A percentile compares a stretch with the other conserved stretches of the same genome.
phyloP scores from a whole-genome alignment of 148 eudicot genomes.

The Gaultheria prostrata region DNA sequence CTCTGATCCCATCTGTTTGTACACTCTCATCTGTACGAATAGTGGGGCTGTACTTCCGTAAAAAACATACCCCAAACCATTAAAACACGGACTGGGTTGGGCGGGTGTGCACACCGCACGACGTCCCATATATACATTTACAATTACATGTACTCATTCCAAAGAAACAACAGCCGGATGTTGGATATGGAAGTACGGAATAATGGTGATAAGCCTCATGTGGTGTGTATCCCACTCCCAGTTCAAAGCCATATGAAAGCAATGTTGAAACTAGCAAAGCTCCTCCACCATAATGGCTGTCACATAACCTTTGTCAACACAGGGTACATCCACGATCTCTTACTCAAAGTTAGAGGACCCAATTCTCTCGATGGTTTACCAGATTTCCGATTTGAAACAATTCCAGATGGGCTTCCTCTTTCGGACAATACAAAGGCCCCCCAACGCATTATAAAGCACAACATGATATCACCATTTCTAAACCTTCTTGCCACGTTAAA shows the following conservation, averaged over 20 bases:
- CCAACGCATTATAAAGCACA: neutral
- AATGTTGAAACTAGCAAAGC: constrained; percentile 5
- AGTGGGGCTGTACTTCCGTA: no score
- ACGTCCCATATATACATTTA: no score
- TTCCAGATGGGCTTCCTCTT: constrained; percentile 23
- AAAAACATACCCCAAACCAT: no score
- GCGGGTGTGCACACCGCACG: no score
- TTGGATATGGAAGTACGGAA: neutral
- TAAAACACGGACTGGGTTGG: no score
- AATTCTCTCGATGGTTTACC: constrained; percentile 7
- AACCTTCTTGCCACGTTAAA: constrained; percentile 3
- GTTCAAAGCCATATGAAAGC: constrained; percentile 23
- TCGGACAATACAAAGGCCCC: neutral
- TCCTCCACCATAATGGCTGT: constrained; percentile 17
- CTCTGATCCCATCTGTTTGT: no score
- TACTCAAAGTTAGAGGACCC: neutral
- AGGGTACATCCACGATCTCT: constrained; percentile 17
- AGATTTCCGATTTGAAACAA: constrained; percentile 18
- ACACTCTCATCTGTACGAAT: no score
- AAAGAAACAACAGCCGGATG: no score
- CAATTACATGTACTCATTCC: no score
- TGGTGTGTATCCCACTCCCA: constrained; percentile 17
- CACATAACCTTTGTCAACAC: constrained; percentile 18
- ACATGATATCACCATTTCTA: constrained; percentile 2
- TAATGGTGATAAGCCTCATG: neutral